Evolutionary conservation across 2,329 filamentous ascomycete species (phyloP), one percentile per base, ranked within the genome.

Genomic region (Neonectria coccinea): DNA sequence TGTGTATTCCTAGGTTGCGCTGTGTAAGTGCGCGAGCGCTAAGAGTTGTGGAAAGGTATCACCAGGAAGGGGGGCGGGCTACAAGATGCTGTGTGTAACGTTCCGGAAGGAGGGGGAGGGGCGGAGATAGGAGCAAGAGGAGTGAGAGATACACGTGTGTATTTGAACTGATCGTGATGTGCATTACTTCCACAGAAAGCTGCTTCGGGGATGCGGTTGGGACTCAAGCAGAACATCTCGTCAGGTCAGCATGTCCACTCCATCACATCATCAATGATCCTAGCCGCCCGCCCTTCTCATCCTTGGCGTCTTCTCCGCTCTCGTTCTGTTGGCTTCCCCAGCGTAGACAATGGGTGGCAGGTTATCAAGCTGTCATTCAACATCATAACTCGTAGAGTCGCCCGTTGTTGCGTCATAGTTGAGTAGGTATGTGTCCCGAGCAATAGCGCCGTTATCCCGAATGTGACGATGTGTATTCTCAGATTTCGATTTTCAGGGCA

Each of bases 1-100:
- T 45, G 25, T 47, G 16, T 55, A 25, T 25, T 18, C 8, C 16
- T 29, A 33, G 41, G 41, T 7, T 16, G 18, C 20, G 16, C 29
- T 18, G 44, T 56, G 53, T 45, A 57, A 48, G 47, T 57, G 36
- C 14, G 29, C 20, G 9, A 36, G 20, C 16, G 31, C 33, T n/a
- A 53, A 29, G 44, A 31, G 18, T 16, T 16, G 41, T 27, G 14
- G 20, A 27, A 44, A 27, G 14, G 42, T 25, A 31, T 59, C 18
- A 45, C 56, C 36, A 33, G 36, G 22, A 53, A 53, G 18, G n/a
- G 20, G 16, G n/a, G 20, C 20, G 29, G 10, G 8, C 18, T 48
- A 27, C n/a, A 18, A 18, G 9, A 41, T 18, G 5, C 25, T 25
- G 4, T 20, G 31, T 52, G 10, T 7, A n/a, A 36, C 27, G 4